These are phyloP conservation scores for Didymella glomerata DNA, from an alignment of 2,329 filamentous ascomycete species.

Conservation along the genomic window DNA sequence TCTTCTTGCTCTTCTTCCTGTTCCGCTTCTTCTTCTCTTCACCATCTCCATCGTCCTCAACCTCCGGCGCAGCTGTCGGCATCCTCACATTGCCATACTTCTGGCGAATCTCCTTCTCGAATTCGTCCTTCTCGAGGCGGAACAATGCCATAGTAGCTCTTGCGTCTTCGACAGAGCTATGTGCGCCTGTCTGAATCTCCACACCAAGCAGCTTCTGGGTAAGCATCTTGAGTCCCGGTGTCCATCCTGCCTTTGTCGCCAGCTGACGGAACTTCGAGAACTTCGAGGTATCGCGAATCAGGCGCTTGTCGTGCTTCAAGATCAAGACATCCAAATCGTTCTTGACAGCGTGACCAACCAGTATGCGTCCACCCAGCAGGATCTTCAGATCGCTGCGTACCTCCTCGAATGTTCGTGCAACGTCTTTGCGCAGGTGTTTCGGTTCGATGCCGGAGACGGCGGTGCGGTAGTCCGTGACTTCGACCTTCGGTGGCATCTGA, in stretches of 20 bases:
- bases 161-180: slow-evolving; percentile 77
- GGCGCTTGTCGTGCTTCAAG: slow-evolving; percentile 77
- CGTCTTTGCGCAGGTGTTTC: slow-evolving; percentile 69
- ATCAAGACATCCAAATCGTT: slow-evolving; percentile 79
- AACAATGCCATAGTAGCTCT: slow-evolving; percentile 90
- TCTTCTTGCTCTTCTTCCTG: slow-evolving; percentile 52
- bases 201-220: slow-evolving; percentile 65
- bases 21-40: slow-evolving; percentile 47
- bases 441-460: slow-evolving; percentile 82
- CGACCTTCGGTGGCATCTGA: slow-evolving; percentile 69
- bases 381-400: slow-evolving; percentile 77
- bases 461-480: slow-evolving; percentile 90
- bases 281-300: slow-evolving; percentile 85
- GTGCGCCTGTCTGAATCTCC: slow-evolving; percentile 67
- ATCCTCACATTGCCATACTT: slow-evolving; percentile 58
- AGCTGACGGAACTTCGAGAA: slow-evolving; percentile 76
- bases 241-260: slow-evolving; percentile 67
- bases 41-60: slow-evolving; percentile 31
- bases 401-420: slow-evolving; percentile 68
- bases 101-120: slow-evolving; percentile 81
- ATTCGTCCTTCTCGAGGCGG: slow-evolving; percentile 79
- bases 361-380: slow-evolving; percentile 73
- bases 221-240: slow-evolving; percentile 71
- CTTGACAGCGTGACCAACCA: slow-evolving; percentile 84
- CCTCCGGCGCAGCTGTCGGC: slow-evolving; percentile 34